Conservation (phyloP, 2,329 filamentous ascomycete genomes). For the Colletotrichum destructivum region DNA sequence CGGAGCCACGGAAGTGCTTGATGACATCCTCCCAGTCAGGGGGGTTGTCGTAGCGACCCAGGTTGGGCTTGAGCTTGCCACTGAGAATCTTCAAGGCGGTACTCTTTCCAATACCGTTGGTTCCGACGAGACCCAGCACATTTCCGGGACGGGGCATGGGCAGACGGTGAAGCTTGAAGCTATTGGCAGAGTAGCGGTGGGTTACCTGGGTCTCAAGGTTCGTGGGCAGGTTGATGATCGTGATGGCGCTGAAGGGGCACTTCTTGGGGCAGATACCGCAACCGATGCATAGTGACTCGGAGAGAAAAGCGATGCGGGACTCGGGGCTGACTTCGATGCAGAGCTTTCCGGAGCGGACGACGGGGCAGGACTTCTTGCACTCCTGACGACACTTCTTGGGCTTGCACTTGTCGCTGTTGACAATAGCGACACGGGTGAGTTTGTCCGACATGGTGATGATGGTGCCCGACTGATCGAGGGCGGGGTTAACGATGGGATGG, state of each 20-base stretch:
- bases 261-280: slow-evolving; percentile 99
- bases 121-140: slow-evolving; percentile 95
- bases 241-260: slow-evolving; percentile 98
- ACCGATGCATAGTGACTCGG: slow-evolving; percentile 94
- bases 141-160: slow-evolving; percentile 96
- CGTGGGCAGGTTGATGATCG: slow-evolving; percentile 99
- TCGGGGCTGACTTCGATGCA: slow-evolving; percentile 93
- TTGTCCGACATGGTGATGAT: slow-evolving; percentile 85
- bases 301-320: slow-evolving; percentile 98
- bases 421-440: slow-evolving; percentile 98
- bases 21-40: slow-evolving; percentile 99
- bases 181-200: slow-evolving; percentile 98
- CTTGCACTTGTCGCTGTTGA: slow-evolving; percentile 90
- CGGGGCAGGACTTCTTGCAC: slow-evolving; percentile 98
- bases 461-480: slow-evolving; percentile 42
- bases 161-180: slow-evolving; percentile 98
- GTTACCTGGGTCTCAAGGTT: slow-evolving; percentile 99
- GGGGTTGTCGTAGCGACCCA: slow-evolving; percentile 95
- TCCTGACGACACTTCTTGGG: slow-evolving; percentile 96
- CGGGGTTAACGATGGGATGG: slow-evolving; percentile 37
- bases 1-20: slow-evolving; percentile 97
- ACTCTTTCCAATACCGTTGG: slow-evolving; percentile 99
- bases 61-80: slow-evolving; percentile 97
- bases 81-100: slow-evolving; percentile 99
- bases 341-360: slow-evolving; percentile 96